Percentiles rank a stretch among this genome's conserved stretches.
phyloP scores from a whole-genome alignment of 2,329 filamentous ascomycete species.

The Pseudonectria buxi region DNA sequence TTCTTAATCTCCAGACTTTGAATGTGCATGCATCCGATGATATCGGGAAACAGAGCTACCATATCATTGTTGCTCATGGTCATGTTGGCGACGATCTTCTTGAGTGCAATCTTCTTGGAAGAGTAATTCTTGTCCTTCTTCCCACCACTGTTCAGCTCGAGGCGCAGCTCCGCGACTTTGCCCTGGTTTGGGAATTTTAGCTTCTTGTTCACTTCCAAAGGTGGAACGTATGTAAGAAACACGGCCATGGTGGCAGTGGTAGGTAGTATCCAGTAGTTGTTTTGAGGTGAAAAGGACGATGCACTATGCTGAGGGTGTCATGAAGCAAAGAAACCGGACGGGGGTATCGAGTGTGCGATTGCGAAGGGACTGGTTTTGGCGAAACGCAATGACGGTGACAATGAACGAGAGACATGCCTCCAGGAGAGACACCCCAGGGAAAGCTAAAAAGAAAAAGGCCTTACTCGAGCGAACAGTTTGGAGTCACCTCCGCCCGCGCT shows the following conservation, averaged over 20 bases:
- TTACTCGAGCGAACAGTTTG: constrained; percentile 97
- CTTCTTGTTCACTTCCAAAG: constrained; percentile 38
- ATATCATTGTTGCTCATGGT: constrained; percentile 99
- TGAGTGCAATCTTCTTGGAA: constrained; percentile 93
- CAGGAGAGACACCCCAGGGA: constrained; percentile 12
- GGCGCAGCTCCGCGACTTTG: constrained; percentile 95
- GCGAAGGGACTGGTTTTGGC: too few species aligned
- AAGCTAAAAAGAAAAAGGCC: constrained; percentile 22
- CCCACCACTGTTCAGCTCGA: constrained; percentile 85
- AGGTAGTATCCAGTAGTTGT: constrained; percentile 8
- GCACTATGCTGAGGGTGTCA: too few species aligned
- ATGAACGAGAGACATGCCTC: constrained; percentile 8
- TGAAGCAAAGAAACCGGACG: too few species aligned
- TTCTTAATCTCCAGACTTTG: constrained; percentile 97
- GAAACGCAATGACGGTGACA: too few species aligned
- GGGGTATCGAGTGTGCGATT: too few species aligned
- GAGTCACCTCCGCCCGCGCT: constrained; percentile 75
- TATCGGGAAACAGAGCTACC: constrained; percentile 92
- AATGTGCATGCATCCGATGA: constrained; percentile 92
- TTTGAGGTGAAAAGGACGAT: not conserved
- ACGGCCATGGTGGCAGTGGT: constrained; percentile 23
- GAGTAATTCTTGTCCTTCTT: constrained; percentile 98
- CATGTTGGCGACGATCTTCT: constrained; percentile 99
- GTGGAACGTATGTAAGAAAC: constrained; percentile 49
- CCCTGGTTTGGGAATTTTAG: constrained; percentile 64